Evolutionary conservation across 2,329 filamentous ascomycete species (phyloP).

Genomic region (Fusarium mangiferae): DNA sequence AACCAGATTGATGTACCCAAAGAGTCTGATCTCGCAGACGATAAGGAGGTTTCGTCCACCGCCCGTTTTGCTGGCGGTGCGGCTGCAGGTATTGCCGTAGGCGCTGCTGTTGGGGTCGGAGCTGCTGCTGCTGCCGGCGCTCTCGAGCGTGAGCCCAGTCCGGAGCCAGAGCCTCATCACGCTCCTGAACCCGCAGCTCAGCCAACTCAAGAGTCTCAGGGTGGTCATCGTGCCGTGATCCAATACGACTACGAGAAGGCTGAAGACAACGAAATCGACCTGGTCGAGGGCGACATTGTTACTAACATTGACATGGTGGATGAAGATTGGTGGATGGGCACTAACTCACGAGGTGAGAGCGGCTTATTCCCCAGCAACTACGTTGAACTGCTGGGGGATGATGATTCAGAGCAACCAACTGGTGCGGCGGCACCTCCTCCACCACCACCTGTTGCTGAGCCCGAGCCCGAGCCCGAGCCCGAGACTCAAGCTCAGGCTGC

Average conservation of each 20-base stretch:
- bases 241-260: constrained; percentile 98
- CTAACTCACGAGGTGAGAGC: constrained; percentile 83
- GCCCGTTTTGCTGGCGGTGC: constrained; percentile 68
- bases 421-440: constrained; percentile 42
- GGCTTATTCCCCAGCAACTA: constrained; percentile 98
- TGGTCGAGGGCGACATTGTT: constrained; percentile 87
- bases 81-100: constrained; percentile 53
- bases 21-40: constrained; percentile 72
- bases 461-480: constrained; percentile 49
- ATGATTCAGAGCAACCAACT: constrained; percentile 57
- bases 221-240: constrained; percentile 78
- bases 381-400: constrained; percentile 83
- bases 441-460: constrained; percentile 47
- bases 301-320: constrained; percentile 97
- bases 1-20: constrained; percentile 71
- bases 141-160: constrained; percentile 40
- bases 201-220: constrained; percentile 47
- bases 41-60: constrained; percentile 68
- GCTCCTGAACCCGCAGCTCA: constrained; percentile 20
- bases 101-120: constrained; percentile 33
- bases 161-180: constrained; percentile 21
- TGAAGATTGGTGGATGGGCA: constrained; percentile 98
- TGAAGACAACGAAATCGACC: constrained; percentile 95
- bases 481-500: constrained; percentile 51
- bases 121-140: constrained; percentile 35